A percentile compares a stretch with the other conserved stretches of the same genome.
phyloP scores from a whole-genome alignment of 2,329 filamentous ascomycete species.

The Trichoderma koningii region DNA sequence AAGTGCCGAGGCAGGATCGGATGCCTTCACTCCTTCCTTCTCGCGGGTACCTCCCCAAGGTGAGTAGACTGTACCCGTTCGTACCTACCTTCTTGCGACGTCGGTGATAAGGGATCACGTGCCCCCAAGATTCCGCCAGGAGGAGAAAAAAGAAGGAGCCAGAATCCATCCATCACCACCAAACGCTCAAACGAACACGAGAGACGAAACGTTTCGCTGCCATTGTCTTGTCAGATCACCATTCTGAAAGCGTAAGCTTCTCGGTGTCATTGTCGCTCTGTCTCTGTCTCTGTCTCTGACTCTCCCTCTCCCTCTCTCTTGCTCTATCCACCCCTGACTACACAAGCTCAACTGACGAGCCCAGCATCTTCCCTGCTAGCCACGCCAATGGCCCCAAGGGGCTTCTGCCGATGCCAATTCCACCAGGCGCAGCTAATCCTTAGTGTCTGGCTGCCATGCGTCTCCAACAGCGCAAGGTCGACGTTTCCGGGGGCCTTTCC shows the following conservation, averaged over 20 bases:
- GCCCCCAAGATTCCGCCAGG: neutral
- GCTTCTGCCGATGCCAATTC: slow-evolving; percentile 21
- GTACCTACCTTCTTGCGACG: neutral
- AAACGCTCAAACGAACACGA: neutral
- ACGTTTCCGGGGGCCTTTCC: neutral
- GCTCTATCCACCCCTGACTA: neutral
- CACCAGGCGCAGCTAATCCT: slow-evolving; percentile 7
- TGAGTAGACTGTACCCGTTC: too few relatives aligned
- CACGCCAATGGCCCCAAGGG: slow-evolving; percentile 1
- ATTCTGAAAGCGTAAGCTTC: too few relatives aligned
- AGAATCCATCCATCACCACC: neutral
- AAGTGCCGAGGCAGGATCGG: too few relatives aligned
- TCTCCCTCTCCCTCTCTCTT: too few relatives aligned
- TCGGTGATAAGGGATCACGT: slow-evolving; percentile 2
- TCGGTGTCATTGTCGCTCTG: neutral
- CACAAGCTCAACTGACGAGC: slow-evolving; percentile 6
- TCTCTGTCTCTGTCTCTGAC: neutral
- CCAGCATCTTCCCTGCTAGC: slow-evolving; percentile 19
- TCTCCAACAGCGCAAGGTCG: neutral
- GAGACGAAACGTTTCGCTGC: too few relatives aligned
- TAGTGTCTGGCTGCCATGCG: slow-evolving; percentile 1
- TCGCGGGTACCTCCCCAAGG: too few relatives aligned
- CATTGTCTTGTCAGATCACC: too few relatives aligned
- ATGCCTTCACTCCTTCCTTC: neutral
- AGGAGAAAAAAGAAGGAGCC: neutral